Conservation (phyloP, 1,284 basidiomycete genomes). For the Dichomitus squalens region DNA sequence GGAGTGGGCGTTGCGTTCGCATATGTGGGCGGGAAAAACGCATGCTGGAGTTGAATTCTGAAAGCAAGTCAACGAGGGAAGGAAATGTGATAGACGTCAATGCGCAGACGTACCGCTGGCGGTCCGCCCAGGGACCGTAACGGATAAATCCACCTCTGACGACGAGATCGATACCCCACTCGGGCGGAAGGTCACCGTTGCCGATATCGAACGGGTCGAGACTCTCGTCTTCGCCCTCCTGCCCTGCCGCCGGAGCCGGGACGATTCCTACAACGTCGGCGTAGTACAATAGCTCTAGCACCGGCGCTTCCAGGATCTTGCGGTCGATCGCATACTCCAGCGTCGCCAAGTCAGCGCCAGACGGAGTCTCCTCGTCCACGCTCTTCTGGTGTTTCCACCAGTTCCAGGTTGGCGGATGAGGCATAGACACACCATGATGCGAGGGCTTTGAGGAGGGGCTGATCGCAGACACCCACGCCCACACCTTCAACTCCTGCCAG, state of each 20-base stretch:
- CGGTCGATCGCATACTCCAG: constrained; percentile 88
- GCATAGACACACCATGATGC: constrained; percentile 3
- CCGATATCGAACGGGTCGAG: constrained; percentile 69
- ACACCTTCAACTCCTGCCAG: constrained; percentile 58
- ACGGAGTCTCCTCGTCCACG: constrained; percentile 53
- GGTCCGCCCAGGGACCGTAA: constrained; percentile 95
- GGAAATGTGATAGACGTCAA: too few relatives aligned
- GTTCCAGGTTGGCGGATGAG: constrained; percentile 28
- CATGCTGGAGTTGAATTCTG: constrained; percentile 75
- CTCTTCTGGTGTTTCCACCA: constrained; percentile 44
- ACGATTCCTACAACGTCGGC: constrained; percentile 76
- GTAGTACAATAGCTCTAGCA: constrained; percentile 82
- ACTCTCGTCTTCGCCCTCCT: constrained; percentile 35
- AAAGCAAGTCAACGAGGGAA: neutral
- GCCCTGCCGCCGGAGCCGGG: constrained; percentile 41
- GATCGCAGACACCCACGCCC: constrained; percentile 33
- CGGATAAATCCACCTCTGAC: constrained; percentile 73
- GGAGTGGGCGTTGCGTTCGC: constrained; percentile 60
- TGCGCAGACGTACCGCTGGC: constrained; percentile 62
- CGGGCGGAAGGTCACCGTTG: constrained; percentile 86
- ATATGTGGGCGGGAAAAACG: constrained; percentile 83
- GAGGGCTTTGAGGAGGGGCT: constrained; percentile 7
- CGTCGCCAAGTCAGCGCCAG: constrained; percentile 54
- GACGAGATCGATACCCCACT: constrained; percentile 89
- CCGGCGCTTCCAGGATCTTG: constrained; percentile 76